Conservation (phyloP, 1,284 basidiomycete species). For the Microbotryum intermedium region DNA sequence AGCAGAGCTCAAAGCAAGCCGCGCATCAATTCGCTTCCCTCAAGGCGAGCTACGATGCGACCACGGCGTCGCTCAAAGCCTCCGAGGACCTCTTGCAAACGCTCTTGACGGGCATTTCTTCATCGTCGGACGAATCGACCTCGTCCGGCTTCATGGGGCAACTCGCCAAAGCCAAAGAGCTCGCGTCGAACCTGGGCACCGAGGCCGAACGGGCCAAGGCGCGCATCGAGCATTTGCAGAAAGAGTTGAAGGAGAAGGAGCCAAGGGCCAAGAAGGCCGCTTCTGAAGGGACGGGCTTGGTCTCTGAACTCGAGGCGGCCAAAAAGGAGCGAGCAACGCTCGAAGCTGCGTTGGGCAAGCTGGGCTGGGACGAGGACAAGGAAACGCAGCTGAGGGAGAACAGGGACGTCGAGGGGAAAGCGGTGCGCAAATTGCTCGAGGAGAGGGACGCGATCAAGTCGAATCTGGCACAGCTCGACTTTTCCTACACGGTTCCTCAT, state of each 20-base stretch:
- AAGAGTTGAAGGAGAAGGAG: conserved; percentile 71
- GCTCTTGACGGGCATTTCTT: conserved; percentile 80
- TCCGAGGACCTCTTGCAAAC: conserved; percentile 93
- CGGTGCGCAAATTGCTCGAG: conserved; percentile 58
- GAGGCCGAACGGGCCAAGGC: conserved; percentile 78
- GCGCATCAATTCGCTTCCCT: conserved; percentile 58
- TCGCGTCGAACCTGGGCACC: conserved; percentile 64
- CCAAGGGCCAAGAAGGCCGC: conserved; percentile 75
- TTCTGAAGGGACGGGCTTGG: conserved; percentile 65
- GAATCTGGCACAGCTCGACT: conserved; percentile 64
- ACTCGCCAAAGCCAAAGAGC: conserved; percentile 75
- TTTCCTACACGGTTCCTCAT: conserved; percentile 67
- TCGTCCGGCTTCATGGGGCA: conserved; percentile 96
- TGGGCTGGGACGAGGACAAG: conserved; percentile 71
- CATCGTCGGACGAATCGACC: conserved; percentile 49
- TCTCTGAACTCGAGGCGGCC: conserved; percentile 58
- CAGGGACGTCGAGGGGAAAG: conserved; percentile 51
- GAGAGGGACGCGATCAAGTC: conserved; percentile 63
- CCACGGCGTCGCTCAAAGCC: conserved; percentile 58
- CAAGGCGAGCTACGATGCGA: conserved; percentile 54
- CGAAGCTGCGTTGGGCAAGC: conserved; percentile 50
- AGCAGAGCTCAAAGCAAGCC: conserved; percentile 49
- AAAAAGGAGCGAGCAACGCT: conserved; percentile 55
- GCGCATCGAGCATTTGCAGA: conserved; percentile 68
- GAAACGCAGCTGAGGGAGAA: conserved; percentile 58